phyloP scores from a whole-genome alignment of 768 basidiomycete species.

The Mycena haematopus region DNA sequence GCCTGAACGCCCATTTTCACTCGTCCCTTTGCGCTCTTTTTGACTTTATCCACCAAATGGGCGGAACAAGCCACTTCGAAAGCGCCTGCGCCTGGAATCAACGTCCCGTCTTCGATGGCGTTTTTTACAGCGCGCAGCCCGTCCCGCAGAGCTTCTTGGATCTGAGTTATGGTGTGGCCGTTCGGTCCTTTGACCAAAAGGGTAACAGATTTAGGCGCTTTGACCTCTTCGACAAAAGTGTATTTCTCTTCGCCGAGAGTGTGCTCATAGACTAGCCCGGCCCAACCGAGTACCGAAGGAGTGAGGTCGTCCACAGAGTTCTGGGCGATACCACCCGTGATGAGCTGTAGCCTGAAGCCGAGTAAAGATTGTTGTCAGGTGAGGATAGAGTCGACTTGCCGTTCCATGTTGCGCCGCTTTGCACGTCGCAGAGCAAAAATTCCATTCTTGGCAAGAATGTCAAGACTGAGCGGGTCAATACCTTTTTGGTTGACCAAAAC shows the following conservation, averaged over 20 bases:
- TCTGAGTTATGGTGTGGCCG: slow-evolving; percentile 93
- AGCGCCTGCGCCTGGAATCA: slow-evolving; percentile 97
- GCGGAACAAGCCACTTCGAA: slow-evolving; percentile 94
- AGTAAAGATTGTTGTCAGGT: not conserved
- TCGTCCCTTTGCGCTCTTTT: slow-evolving; percentile 89
- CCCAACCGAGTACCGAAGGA: slow-evolving; percentile 93
- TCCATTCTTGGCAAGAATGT: slow-evolving; percentile 95
- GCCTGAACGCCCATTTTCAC: slow-evolving; percentile 98
- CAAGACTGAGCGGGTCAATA: slow-evolving; percentile 95
- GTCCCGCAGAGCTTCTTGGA: slow-evolving; percentile 97
- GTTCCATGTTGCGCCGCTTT: slow-evolving; percentile 98
- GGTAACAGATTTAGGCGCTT: slow-evolving; percentile 93
- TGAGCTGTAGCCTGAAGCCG: slow-evolving; percentile 77
- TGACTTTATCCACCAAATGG: slow-evolving; percentile 79
- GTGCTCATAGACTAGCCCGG: slow-evolving; percentile 98
- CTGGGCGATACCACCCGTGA: slow-evolving; percentile 94
- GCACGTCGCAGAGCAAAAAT: slow-evolving; percentile 94
- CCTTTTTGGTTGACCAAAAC: slow-evolving; percentile 99
- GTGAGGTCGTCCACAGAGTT: slow-evolving; percentile 97
- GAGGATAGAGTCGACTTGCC: slow-evolving; percentile 53
- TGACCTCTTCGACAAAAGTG: slow-evolving; percentile 97
- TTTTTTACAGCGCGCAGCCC: slow-evolving; percentile 97
- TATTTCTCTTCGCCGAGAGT: slow-evolving; percentile 98
- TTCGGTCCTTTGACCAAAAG: slow-evolving; percentile 98
- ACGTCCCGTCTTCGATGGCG: slow-evolving; percentile 85